Conservation (phyloP, 2,329 filamentous ascomycete genomes). For the Microdochium paspali region DNA sequence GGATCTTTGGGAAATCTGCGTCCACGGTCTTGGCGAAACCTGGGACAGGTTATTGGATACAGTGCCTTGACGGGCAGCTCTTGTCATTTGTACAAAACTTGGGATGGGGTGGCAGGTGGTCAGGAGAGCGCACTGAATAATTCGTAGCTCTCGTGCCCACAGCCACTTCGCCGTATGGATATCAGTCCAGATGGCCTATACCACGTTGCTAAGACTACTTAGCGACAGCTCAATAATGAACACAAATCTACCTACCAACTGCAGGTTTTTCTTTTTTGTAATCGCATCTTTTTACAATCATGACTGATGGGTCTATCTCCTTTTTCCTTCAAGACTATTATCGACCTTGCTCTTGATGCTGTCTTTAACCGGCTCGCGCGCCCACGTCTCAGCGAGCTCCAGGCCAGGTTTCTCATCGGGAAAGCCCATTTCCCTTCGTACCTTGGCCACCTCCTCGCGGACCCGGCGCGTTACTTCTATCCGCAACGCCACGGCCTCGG, state of each 20-base stretch:
- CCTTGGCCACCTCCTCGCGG: constrained; percentile 69
- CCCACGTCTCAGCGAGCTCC: constrained; percentile 75
- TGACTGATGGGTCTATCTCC: not conserved
- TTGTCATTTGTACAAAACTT: not conserved
- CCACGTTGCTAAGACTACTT: too few species aligned
- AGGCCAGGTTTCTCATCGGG: constrained; percentile 73
- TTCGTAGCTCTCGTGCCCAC: too few species aligned
- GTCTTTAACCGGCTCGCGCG: constrained; percentile 36
- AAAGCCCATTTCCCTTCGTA: constrained; percentile 62
- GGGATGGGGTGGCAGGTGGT: too few species aligned
- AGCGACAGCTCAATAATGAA: too few species aligned
- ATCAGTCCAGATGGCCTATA: too few species aligned
- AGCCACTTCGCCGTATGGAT: too few species aligned
- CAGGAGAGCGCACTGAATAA: too few species aligned
- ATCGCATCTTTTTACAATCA: not conserved
- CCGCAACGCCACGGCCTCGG: constrained; percentile 68
- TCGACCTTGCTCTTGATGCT: constrained; percentile 45
- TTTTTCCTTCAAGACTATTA: constrained; percentile 26
- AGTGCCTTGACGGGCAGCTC: not conserved
- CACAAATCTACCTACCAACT: too few species aligned
- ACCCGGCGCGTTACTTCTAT: constrained; percentile 74
- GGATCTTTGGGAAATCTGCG: not conserved
- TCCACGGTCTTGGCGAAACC: not conserved
- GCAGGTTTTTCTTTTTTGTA: not conserved
- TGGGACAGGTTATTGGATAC: not conserved